Conservation (phyloP, 106 monocot species). For the Dioscorea zingiberensis region DNA sequence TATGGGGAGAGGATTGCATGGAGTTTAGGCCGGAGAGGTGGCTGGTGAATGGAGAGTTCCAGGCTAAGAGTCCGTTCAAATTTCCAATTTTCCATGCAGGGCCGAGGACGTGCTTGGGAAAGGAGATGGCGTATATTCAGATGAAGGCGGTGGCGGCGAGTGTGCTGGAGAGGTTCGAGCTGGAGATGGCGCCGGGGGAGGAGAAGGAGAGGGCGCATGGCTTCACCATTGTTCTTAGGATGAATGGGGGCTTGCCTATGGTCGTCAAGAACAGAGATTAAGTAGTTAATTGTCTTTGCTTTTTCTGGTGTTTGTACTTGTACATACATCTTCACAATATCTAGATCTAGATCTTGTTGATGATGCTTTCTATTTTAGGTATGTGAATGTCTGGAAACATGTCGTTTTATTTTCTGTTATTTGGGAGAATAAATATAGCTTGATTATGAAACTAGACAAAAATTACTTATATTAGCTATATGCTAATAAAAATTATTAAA, state of each 20-base stretch:
- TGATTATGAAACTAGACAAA: too few species aligned
- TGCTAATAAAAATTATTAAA: too few species aligned
- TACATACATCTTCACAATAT: too few species aligned
- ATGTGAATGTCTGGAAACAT: too few species aligned
- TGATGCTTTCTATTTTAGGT: too few species aligned
- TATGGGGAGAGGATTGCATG: constrained; percentile 6
- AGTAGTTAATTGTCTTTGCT: too few species aligned
- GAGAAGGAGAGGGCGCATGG: background rate
- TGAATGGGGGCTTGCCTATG: background rate
- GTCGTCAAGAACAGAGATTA: background rate
- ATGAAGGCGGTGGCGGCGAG: background rate
- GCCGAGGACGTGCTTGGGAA: background rate
- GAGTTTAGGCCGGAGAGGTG: constrained; percentile 7
- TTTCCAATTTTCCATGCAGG: background rate
- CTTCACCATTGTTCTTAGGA: background rate
- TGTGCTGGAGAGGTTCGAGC: background rate
- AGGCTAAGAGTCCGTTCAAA: background rate
- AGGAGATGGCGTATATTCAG: background rate
- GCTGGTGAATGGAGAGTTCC: background rate
- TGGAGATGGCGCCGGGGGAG: background rate
- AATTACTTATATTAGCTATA: too few species aligned
- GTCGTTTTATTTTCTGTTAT: too few species aligned
- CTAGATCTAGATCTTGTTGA: too few species aligned
- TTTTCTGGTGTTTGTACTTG: too few species aligned
- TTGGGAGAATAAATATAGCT: too few species aligned